phyloP scores from a whole-genome alignment of 257 asterid species.

The Nicotiana tomentosiformis region DNA sequence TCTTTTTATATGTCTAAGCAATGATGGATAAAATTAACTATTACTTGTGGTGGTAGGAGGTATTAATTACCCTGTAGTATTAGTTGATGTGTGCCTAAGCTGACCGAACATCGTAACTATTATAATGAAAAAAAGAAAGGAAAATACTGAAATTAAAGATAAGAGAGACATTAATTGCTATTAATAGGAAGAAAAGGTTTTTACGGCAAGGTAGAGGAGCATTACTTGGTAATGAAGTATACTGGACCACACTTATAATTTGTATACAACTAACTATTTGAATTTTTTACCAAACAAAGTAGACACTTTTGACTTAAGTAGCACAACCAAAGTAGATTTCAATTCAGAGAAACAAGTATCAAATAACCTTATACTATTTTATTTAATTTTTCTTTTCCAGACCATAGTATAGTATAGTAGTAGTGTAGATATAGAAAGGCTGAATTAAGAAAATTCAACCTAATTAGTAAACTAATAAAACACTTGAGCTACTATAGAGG shows the following conservation, averaged over 20 bases:
- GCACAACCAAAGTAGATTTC: background rate
- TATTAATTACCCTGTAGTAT: too few species aligned
- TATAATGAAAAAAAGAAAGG: too few species aligned
- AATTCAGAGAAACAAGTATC: background rate
- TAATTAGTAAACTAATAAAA: background rate
- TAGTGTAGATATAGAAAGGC: background rate
- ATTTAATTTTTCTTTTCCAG: background rate
- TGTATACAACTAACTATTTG: background rate
- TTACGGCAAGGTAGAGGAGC: conserved; percentile 1
- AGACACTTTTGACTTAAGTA: background rate
- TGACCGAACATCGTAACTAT: too few species aligned
- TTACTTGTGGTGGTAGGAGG: too few species aligned
- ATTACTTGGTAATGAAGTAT: background rate
- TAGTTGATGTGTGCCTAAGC: too few species aligned
- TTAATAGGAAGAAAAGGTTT: background rate
- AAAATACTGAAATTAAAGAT: too few species aligned
- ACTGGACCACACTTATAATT: background rate
- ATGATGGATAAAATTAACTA: too few species aligned
- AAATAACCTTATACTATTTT: background rate
- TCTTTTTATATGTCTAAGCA: too few species aligned
- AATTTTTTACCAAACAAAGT: background rate
- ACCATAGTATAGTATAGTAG: background rate
- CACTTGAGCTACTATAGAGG: background rate
- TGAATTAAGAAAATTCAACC: background rate
- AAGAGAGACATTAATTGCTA: too few species aligned